phyloP scores from a whole-genome alignment of 2,329 filamentous ascomycete genomes.

The Paraconiothyrium sp. region DNA sequence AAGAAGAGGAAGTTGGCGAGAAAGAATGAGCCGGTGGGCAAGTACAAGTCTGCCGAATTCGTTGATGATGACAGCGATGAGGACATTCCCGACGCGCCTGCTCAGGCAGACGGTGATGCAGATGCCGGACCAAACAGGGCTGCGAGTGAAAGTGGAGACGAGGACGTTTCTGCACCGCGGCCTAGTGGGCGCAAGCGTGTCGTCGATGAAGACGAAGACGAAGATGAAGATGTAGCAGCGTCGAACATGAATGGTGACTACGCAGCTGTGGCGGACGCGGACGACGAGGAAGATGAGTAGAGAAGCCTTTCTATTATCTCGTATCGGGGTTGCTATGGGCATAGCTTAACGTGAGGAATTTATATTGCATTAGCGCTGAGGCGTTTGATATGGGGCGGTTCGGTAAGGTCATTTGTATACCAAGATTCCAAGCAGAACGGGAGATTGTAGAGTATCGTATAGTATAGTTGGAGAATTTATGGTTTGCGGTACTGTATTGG shows the following conservation, averaged over 20 bases:
- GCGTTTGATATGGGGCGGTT: slow-evolving; percentile 20
- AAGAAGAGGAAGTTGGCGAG: slow-evolving; percentile 70
- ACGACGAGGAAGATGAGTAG: slow-evolving; percentile 44
- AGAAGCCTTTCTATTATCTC: background rate
- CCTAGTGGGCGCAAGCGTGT: slow-evolving; percentile 40
- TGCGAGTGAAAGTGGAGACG: slow-evolving; percentile 34
- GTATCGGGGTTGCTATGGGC: background rate
- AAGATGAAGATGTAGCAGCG: slow-evolving; percentile 36
- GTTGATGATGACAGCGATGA: slow-evolving; percentile 72
- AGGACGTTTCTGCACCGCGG: slow-evolving; percentile 34
- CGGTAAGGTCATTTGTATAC: slow-evolving; percentile 11
- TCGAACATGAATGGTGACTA: slow-evolving; percentile 25
- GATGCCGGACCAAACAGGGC: slow-evolving; percentile 13
- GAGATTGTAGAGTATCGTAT: background rate
- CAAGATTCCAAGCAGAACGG: background rate
- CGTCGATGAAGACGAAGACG: slow-evolving; percentile 47
- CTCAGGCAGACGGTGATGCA: slow-evolving; percentile 27
- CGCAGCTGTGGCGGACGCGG: slow-evolving; percentile 35
- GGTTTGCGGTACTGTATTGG: no score
- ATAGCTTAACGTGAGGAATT: background rate
- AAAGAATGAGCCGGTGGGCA: slow-evolving; percentile 60
- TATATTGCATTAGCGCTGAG: slow-evolving; percentile 33
- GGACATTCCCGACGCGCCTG: slow-evolving; percentile 30
- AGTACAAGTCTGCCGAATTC: slow-evolving; percentile 87
- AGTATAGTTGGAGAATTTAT: background rate